Percentiles rank a stretch among this genome's conserved stretches.
phyloP scores from a whole-genome alignment of 768 basidiomycete genomes.

The Suillus tomentosus region DNA sequence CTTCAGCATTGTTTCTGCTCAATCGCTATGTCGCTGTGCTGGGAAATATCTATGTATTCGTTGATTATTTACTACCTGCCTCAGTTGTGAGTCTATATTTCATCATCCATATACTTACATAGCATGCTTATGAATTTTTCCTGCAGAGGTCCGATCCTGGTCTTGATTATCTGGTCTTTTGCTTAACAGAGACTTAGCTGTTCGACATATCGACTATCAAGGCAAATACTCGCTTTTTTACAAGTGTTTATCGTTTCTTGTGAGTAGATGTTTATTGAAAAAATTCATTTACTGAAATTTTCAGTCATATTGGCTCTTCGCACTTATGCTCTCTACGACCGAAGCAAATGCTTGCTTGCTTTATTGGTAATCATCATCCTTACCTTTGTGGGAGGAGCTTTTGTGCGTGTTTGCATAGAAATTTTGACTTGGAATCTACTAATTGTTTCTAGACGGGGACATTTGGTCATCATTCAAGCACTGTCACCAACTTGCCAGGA shows the following conservation, averaged over 20 bases:
- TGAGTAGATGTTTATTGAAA: background rate
- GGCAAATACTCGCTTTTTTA: background rate
- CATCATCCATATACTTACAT: background rate
- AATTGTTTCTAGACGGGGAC: background rate
- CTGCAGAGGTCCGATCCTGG: background rate
- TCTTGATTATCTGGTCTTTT: background rate
- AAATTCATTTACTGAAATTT: background rate
- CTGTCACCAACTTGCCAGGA: background rate
- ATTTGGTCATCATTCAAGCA: background rate
- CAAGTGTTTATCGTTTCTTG: background rate
- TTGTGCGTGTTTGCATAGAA: background rate
- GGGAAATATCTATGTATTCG: background rate
- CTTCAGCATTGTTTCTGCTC: background rate
- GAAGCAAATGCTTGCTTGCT: background rate
- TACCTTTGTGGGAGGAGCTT: background rate
- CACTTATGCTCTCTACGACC: background rate
- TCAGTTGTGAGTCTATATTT: background rate
- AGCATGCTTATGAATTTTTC: background rate
- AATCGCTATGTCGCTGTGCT: conserved; percentile 1
- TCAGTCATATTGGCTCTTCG: conserved; percentile 4
- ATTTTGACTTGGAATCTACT: background rate
- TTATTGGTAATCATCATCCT: background rate
- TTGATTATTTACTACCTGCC: background rate
- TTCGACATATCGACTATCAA: background rate
- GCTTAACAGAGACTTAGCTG: background rate